Evolutionary conservation across 2,329 filamentous ascomycete genomes (phyloP), one percentile per base, ranked within the genome.

Genomic region (Aureobasidium musti): DNA sequence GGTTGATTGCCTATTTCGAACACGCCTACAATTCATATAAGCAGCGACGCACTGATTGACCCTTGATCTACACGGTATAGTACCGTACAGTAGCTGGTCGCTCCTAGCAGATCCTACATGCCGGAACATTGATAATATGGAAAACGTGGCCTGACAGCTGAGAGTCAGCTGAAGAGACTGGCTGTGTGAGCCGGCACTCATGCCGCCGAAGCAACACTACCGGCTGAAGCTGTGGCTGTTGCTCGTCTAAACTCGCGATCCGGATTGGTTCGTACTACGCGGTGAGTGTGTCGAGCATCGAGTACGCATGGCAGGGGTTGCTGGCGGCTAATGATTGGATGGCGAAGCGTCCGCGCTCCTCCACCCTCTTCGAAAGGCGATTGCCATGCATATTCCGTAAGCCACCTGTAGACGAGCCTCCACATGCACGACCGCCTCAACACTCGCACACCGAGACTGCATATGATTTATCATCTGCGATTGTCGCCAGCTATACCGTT

Each of bases 321-420:
- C 5, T 43, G 39, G n/a, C 23, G 56, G 39, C 7, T 23, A 17
- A 19, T 35, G 56, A 60, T 60, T 60, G 56, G 56, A 7, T 14
- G n/a, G 5, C 41, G 56, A 60, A 49, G 56, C 56, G 56, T 60
- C n/a, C 26, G 56, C 28, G 30, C 35, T 60, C 28, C 39, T 60
- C 19, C 33, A 33, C 13, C 23, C 19, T 43, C 21, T 30, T 41
- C 21, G 10, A 45, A 26, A 43, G 37, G 14, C 37, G 23, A 43
- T 30, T 30, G 35, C 54, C 37, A n/a, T 57, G 35, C 23, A 30
- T 21, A 11, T 14, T 43, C 21, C 35, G 4, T 21, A n/a, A 28
- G 10, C 14, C 23, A 30, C 28, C 26, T 23, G 37, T 11, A 13
- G 11, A n/a, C 14, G 21, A 41, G 21, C 53, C 21, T 39, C 35